Base-by-base conservation (phyloP, 352 stramenopile genomes). In the Pilasporangium apinafurcum region DNA sequence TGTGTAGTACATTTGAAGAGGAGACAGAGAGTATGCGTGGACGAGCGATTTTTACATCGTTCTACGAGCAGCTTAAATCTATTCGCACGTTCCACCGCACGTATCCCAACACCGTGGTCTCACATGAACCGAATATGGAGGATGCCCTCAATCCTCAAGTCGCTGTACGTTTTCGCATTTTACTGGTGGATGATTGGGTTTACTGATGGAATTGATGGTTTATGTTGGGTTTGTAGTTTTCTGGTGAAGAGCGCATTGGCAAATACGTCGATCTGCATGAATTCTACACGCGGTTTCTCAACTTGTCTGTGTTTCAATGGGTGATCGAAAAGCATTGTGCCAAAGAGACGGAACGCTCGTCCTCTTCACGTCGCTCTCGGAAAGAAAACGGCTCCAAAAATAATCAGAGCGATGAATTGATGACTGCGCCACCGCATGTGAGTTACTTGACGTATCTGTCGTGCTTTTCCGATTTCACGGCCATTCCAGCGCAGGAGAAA, bases 251-350 rank as follows among this genome's bases (percentile, higher is more conserved):
- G 55, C 76, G 70, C 20, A 89, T 88, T 29, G 86, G 86, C 44
- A 92, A 92, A 48, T 96, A 95, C 50, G 70, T 96, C n/a, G 86
- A 96, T 51, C 43, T 96, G 26, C 80, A 94, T 48, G 68, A 83
- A 54, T 83, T 92, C 44, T 90, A 93, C 62, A 47, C 60, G 44
- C 64, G 71, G 14, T 96, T 82, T 38, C 41, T 93, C 38, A 93
- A 95, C 49, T 34, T 40, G 3, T 31, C 18, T 35, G 7, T 40
- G 7, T 13, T 35, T 20, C 25, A 13, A 18, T 63, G 58, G 58
- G 47, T 52, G 37, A 50, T 68, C 14, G 46, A 48, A 17, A 68
- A 68, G 44, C 45, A 62, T n/a, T n/a, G n/a, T n/a, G n/a, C n/a
- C 38, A 24, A 27, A 39, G 26, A 44, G 31, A 34, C 45, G 42